Base-by-base conservation (phyloP, 768 basidiomycete species). In the Clathrus columnatus region DNA sequence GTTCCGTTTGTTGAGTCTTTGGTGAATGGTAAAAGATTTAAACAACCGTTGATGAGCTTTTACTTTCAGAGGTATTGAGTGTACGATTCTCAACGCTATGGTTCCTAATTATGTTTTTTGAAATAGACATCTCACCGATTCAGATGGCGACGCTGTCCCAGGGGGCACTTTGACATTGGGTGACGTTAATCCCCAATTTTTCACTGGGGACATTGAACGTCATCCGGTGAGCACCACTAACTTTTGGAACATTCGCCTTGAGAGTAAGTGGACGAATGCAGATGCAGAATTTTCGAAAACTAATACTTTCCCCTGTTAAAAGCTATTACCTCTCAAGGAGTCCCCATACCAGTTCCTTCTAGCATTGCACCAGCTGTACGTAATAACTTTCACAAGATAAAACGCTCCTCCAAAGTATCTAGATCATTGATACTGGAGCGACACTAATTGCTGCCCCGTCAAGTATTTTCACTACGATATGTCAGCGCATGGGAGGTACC, bases 361-460 rank as follows among this genome's bases (percentile, higher is more conserved):
- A 78, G 2, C 10, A 11, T 36, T 11, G 7, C 36, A 36, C n/a
- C 36, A n/a, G 36, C 36, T 36, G 36, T 36, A 36, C 36, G 36
- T 14, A 11, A n/a, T n/a, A 8, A n/a, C 36, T 36, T 2, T 11
- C n/a, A 36, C 10, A n/a, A 4, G 4, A 36, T 3, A 14, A 36
- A 14, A 36, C 36, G 11, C 36, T 14, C n/a, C 4, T 5, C 4
- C 36, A 36, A 36, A 5, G 16, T 24, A 27, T 44, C 10, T 23
- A 53, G 51, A 28, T 47, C 45, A 48, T 55, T 10, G 54, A 55
- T 26, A 55, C 54, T 5, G 56, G 56, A 21, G 96, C 95, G 0
- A 95, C 93, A 2, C 78, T 98, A 54, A 87, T 99, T 56, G 94
- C 88, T 23, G 96, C 84, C 0, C 94, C 96, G 0, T 68, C 80